phyloP scores from a whole-genome alignment of 352 stramenopile species.

The Pythium rishiriense region DNA sequence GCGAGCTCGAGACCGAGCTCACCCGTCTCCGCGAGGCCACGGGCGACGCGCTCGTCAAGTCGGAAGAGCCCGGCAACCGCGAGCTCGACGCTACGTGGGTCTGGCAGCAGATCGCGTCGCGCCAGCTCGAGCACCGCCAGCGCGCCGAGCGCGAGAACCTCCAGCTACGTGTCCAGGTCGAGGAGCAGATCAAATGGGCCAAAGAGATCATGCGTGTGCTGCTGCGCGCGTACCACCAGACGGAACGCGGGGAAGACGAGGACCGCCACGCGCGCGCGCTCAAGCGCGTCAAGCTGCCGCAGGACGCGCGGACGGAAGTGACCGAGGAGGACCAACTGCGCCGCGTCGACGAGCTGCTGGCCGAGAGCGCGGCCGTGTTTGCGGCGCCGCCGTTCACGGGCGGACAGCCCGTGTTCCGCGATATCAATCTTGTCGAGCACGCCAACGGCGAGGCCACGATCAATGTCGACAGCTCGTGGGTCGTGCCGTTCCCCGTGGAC shows the following conservation, averaged over 20 bases:
- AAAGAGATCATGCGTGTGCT: slow-evolving; percentile 26
- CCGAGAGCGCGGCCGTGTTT: slow-evolving; percentile 10
- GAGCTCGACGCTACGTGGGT: slow-evolving; percentile 12
- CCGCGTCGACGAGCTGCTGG: slow-evolving; percentile 14
- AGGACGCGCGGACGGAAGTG: not conserved
- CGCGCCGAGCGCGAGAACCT: slow-evolving; percentile 17
- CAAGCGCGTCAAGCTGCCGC: slow-evolving; percentile 18
- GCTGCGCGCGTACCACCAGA: slow-evolving; percentile 13
- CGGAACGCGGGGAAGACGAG: not conserved
- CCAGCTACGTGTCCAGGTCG: slow-evolving; percentile 15
- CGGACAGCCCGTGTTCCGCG: slow-evolving; percentile 11
- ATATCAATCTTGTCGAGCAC: slow-evolving; percentile 19
- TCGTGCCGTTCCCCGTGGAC: slow-evolving; percentile 21
- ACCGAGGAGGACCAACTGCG: slow-evolving; percentile 5
- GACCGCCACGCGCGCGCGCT: not conserved
- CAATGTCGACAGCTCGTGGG: slow-evolving; percentile 24
- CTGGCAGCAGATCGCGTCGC: slow-evolving; percentile 26
- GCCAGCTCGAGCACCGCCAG: slow-evolving; percentile 18
- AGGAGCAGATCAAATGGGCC: slow-evolving; percentile 19
- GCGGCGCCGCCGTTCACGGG: not conserved
- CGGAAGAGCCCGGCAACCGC: not conserved
- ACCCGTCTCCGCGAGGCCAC: not conserved
- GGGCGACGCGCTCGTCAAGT: not conserved
- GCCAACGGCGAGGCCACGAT: slow-evolving; percentile 20
- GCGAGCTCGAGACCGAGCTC: slow-evolving; percentile 10